Base-by-base conservation (phyloP, 2,329 filamentous ascomycete species). In the Daldinia sp. region DNA sequence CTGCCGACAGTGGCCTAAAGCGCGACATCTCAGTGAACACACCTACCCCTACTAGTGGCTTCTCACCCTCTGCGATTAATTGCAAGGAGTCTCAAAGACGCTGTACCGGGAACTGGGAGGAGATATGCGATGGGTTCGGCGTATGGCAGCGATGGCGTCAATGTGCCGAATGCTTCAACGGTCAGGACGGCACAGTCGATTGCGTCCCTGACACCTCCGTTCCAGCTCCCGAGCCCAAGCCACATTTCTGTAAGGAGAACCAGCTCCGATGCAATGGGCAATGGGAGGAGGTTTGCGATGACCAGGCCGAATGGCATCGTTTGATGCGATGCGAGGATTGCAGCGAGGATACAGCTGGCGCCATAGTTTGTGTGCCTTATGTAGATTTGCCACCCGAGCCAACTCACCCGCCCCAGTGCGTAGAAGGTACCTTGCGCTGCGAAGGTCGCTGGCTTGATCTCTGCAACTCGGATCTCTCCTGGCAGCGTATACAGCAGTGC, bases 181-280 rank as follows among this genome's bases (percentile, higher is more conserved):
- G n/a, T 6, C 3, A 20, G 4, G 15, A 41, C 9, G 44, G 44
- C 1, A 18, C 1, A 3, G 13, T 39, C 9, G 23, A 53, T 20
- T 66, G 63, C 53, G 20, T 48, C 6, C 39, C 64, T 18, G 12
- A 23, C 2, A 20, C 28, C 9, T 20, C 13, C 7, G 3, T 39
- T 20, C 10, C 3, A 3, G 1, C 39, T 13, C 42, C 54, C 20
- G 33, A 41, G 39, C 53, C 54, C 13, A 41, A 4, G 23, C 53
- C 53, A 10, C 42, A 26, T 3, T 9, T 41, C 15, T 65, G 62
- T 30, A n/a, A 41, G 30, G 6, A 26, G 10, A 58, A 33, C 9
- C n/a, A 56, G 6, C n/a, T 58, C 20, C 60, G 65, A 20, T 68
- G 65, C 33, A 54, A 54, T 33, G 57, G 44, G 37, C n/a, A 54